Evolutionary conservation across 805 yeast genomes (phyloP).

Genomic region (Metschnikowia noctiluminum): DNA sequence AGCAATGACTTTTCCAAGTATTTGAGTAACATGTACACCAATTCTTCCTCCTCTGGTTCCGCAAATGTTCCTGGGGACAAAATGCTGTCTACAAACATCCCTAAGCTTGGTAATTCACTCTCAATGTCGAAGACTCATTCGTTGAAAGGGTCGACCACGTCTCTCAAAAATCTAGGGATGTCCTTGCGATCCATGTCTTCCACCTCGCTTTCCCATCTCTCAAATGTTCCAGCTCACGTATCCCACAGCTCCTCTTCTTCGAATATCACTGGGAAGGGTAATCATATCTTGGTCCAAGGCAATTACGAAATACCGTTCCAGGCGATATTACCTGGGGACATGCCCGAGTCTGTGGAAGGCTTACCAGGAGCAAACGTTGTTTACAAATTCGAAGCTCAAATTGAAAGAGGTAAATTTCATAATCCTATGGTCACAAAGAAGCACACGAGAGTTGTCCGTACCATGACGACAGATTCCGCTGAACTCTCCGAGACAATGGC

Average conservation of each 20-base stretch:
- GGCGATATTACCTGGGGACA: slow-evolving; percentile 76
- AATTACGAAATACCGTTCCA: slow-evolving; percentile 90
- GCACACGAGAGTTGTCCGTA: slow-evolving; percentile 78
- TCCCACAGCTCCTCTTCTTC: slow-evolving; percentile 24
- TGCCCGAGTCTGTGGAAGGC: slow-evolving; percentile 88
- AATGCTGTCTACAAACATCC: slow-evolving; percentile 1
- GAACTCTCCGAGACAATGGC: slow-evolving; percentile 90
- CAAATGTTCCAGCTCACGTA: slow-evolving; percentile 15
- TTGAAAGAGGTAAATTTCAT: slow-evolving; percentile 80
- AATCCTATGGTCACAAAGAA: slow-evolving; percentile 62
- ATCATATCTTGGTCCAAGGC: slow-evolving; percentile 58
- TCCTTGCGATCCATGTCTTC: slow-evolving; percentile 36
- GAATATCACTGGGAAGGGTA: slow-evolving; percentile 24
- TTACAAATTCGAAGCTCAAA: slow-evolving; percentile 71
- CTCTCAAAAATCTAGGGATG: slow-evolving; percentile 37
- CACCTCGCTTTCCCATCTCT: slow-evolving; percentile 18
- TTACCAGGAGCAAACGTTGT: slow-evolving; percentile 72
- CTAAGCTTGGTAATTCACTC: slow-evolving; percentile 5
- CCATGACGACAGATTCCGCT: slow-evolving; percentile 80
- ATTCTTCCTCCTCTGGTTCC: slow-evolving; percentile 8
- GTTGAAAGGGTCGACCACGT: slow-evolving; percentile 41
- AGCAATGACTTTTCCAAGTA: slow-evolving; percentile 51
- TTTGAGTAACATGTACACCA: slow-evolving; percentile 30
- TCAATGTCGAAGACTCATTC: slow-evolving; percentile 19
- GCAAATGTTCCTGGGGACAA: not conserved